Evolutionary conservation across 2,329 filamentous ascomycete genomes (phyloP).

Genomic region (Stagonosporopsis rhizophila): DNA sequence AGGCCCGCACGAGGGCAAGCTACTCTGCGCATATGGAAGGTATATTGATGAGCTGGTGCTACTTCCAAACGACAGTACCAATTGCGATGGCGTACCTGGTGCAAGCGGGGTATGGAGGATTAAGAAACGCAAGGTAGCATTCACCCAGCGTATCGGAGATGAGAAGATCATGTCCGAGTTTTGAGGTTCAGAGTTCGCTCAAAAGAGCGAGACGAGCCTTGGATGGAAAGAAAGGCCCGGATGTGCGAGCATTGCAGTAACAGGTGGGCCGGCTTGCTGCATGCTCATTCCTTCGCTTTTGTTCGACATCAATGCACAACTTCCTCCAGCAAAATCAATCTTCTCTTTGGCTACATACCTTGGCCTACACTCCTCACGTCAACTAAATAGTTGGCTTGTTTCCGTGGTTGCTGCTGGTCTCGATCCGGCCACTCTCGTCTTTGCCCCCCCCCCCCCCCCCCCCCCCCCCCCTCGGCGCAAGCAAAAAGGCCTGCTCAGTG

Average conservation of each 20-base stretch:
- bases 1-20: constrained; percentile 51
- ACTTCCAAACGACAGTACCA: constrained; percentile 26
- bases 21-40: constrained; percentile 52
- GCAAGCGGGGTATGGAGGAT: constrained; percentile 53
- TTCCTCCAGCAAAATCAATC: background rate
- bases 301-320: background rate
- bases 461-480: too few relatives aligned
- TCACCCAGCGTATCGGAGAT: constrained; percentile 48
- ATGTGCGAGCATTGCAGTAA: background rate
- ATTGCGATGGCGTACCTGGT: constrained; percentile 43
- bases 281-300: too few relatives aligned
- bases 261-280: background rate
- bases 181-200: constrained; percentile 12
- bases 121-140: constrained; percentile 45
- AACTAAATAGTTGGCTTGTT: too few relatives aligned
- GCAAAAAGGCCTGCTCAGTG: too few relatives aligned
- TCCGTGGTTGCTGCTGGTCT: too few relatives aligned
- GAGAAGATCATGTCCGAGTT: constrained; percentile 46
- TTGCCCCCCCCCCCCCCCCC: too few relatives aligned
- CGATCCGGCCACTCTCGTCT: too few relatives aligned
- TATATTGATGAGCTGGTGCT: constrained; percentile 51
- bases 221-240: background rate
- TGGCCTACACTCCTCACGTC: too few relatives aligned
- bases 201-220: background rate
- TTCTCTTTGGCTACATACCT: too few relatives aligned